Percentiles rank a stretch among this genome's conserved stretches.
Evolutionary conservation across 257 asterid genomes (phyloP).

Genomic region (Echium plantagineum): DNA sequence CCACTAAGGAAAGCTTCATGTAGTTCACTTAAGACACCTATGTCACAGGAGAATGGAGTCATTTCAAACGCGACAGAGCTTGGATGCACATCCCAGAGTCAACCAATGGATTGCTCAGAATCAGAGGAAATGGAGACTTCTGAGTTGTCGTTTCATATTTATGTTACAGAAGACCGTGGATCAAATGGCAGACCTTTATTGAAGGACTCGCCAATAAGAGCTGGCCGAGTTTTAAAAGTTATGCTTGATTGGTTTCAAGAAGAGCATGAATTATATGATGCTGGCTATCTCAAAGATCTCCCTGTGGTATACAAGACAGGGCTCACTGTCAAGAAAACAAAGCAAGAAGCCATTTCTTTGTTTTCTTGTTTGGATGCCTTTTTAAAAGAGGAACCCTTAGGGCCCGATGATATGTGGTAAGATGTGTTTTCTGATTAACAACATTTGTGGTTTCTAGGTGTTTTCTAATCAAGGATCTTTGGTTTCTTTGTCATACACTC

Average conservation of each 20-base stretch:
- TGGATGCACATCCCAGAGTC: constrained; percentile 18
- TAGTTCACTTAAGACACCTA: constrained; percentile 18
- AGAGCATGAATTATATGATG: constrained; percentile 54
- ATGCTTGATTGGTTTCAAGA: constrained; percentile 73
- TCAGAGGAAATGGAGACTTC: constrained; percentile 36
- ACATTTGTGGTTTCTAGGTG: not conserved
- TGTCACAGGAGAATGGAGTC: constrained; percentile 30
- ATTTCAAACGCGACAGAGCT: constrained; percentile 21
- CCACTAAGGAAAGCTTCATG: constrained; percentile 43
- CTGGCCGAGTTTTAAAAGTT: constrained; percentile 40
- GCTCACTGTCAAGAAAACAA: constrained; percentile 62
- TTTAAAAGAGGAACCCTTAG: constrained; percentile 89
- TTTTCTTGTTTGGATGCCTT: constrained; percentile 94
- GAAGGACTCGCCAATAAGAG: constrained; percentile 50
- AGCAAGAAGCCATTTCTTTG: constrained; percentile 79
- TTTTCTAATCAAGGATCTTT: no score
- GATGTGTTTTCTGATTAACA: constrained; percentile 1
- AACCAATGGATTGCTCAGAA: constrained; percentile 31
- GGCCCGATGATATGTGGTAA: constrained; percentile 99
- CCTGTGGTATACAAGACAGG: constrained; percentile 80
- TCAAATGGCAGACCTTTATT: constrained; percentile 43
- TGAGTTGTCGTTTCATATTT: constrained; percentile 55
- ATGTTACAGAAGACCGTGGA: constrained; percentile 59
- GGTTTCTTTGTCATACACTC: not conserved
- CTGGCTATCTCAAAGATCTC: constrained; percentile 61